Conservation (phyloP, 148 eudicot species). For the Chenopodium quinoa region DNA sequence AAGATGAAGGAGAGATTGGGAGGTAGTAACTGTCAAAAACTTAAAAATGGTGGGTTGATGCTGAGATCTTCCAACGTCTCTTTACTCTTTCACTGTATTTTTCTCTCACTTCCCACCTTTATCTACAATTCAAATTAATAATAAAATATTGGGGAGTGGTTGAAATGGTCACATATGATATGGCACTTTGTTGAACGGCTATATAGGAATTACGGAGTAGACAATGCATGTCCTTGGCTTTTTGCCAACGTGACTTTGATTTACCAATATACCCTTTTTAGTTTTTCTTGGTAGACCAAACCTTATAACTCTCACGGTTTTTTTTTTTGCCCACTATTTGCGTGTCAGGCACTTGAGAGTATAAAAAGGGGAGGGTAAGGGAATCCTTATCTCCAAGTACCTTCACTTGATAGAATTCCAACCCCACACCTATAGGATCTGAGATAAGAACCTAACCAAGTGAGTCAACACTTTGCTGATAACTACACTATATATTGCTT, state of each 20-base stretch:
- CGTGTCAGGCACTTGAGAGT: no score
- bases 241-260: not conserved
- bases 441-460: no score
- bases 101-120: conserved; percentile 22
- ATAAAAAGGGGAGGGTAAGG: no score
- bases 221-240: no score
- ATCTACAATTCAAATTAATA: conserved; percentile 17
- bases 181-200: conserved; percentile 4
- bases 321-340: no score
- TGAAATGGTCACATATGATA: conserved; percentile 16
- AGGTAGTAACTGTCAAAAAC: not conserved
- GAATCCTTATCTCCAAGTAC: no score
- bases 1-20: not conserved
- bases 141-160: conserved; percentile 22
- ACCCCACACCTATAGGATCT: no score
- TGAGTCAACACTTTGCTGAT: no score
- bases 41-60: conserved; percentile 8
- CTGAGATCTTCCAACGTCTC: conserved; percentile 31
- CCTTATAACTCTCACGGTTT: no score
- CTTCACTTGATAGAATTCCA: no score
- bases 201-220: not conserved
- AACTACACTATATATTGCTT: no score
- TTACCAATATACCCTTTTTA: conserved; percentile 4
- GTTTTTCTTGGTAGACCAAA: no score
- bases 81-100: not conserved